Percentiles rank a stretch among this genome's conserved stretches.
These are phyloP conservation scores for Paxillus rubicundulus DNA, from an alignment of 768 basidiomycete genomes.

Conservation along the genomic window DNA sequence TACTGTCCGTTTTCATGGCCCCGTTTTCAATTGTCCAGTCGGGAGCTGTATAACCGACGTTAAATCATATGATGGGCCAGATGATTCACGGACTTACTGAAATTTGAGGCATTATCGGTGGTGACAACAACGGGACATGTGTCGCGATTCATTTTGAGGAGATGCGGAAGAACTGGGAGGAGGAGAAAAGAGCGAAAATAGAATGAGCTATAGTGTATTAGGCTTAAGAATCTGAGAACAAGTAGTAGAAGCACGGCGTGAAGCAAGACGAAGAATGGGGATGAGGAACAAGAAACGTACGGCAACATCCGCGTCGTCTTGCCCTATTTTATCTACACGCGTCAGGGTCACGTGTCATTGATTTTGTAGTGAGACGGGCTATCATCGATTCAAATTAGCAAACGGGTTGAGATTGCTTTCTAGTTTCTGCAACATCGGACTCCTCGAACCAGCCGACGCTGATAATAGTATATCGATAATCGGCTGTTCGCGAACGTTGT, in stretches of 20 bases:
- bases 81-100: constrained; percentile 27
- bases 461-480: neutral
- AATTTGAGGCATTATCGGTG: constrained; percentile 34
- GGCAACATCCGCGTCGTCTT: constrained; percentile 16
- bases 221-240: constrained; percentile 11
- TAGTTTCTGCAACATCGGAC: too few relatives aligned
- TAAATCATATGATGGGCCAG: neutral
- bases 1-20: constrained; percentile 6
- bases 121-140: constrained; percentile 42
- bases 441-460: neutral
- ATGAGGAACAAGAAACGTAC: constrained; percentile 28
- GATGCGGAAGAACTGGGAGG: constrained; percentile 2
- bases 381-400: too few relatives aligned
- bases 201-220: constrained; percentile 2
- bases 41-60: neutral
- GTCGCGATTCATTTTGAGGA: constrained; percentile 28
- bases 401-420: too few relatives aligned
- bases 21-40: constrained; percentile 1
- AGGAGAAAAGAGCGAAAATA: constrained; percentile 15
- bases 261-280: constrained; percentile 18
- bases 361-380: constrained; percentile 3
- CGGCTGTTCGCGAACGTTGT: neutral
- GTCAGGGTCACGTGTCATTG: constrained; percentile 28
- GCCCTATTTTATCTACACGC: constrained; percentile 28
- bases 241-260: constrained; percentile 21